Evolutionary conservation across 2,329 filamentous ascomycete genomes (phyloP).

Genomic region (Penicillium crustosum): DNA sequence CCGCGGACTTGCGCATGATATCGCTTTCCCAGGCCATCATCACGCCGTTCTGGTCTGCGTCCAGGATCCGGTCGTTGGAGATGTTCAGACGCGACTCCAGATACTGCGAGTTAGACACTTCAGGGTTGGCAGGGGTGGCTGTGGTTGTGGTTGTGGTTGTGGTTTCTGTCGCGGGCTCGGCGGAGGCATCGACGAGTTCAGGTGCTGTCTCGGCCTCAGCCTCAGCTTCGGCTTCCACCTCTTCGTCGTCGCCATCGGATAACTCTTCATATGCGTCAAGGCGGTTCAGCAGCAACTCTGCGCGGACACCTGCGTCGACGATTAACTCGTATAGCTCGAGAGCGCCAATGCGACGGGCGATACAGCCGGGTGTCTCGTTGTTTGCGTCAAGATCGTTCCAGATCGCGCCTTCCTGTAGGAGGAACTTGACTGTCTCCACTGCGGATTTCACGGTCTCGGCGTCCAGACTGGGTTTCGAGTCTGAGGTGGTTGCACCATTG

Average conservation of each 20-base stretch:
- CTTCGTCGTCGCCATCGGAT: conserved; percentile 37
- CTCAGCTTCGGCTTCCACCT: conserved; percentile 23
- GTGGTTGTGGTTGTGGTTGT: conserved; percentile 1
- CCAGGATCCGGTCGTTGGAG: conserved; percentile 66
- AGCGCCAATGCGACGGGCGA: conserved; percentile 70
- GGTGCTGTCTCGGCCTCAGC: conserved; percentile 18
- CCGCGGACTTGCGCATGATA: conserved; percentile 78
- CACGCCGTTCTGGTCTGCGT: conserved; percentile 74
- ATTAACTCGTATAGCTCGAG: conserved; percentile 74
- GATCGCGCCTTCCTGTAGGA: conserved; percentile 86
- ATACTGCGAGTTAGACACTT: conserved; percentile 66
- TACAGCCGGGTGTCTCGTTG: conserved; percentile 86
- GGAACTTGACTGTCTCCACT: conserved; percentile 58
- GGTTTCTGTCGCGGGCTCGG: conserved; percentile 11
- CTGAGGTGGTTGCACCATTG: conserved; percentile 1
- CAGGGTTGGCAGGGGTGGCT: conserved; percentile 25
- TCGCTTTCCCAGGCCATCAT: conserved; percentile 94
- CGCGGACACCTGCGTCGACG: conserved; percentile 85
- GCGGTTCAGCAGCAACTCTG: conserved; percentile 80
- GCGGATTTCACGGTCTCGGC: conserved; percentile 39
- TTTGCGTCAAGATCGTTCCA: conserved; percentile 93
- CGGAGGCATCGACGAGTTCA: conserved; percentile 26
- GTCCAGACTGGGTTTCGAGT: conserved; percentile 48
- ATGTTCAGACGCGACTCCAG: conserved; percentile 67
- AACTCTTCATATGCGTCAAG: conserved; percentile 80